These are phyloP conservation scores for Oleoguttula mirabilis DNA, from an alignment of 495 filamentous ascomycete genomes.

Conservation along the genomic window DNA sequence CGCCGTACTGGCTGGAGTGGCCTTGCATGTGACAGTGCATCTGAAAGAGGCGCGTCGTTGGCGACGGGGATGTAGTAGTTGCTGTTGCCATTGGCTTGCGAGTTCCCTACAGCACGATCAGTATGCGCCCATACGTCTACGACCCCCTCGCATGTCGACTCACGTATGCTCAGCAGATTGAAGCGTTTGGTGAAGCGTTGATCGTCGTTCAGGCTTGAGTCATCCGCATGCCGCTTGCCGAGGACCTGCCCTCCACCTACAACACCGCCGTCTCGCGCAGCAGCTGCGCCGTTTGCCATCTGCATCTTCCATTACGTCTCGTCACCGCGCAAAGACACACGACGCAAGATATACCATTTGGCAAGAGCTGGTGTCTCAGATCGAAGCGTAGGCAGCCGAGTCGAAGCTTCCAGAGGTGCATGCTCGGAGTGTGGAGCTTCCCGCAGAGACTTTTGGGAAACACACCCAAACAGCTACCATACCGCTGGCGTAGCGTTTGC, in stretches of 20 bases:
- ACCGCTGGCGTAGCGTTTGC: not conserved
- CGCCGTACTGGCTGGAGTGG: too few species aligned
- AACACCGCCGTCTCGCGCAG: not conserved
- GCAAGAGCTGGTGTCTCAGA: not conserved
- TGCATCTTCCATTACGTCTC: constrained; percentile 5
- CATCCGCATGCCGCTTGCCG: constrained; percentile 13
- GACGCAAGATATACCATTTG: too few species aligned
- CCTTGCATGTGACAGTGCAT: too few species aligned
- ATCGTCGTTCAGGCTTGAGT: constrained; percentile 24
- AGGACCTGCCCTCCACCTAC: constrained; percentile 2
- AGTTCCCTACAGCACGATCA: not conserved
- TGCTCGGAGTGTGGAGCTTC: constrained; percentile 14
- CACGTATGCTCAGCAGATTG: constrained; percentile 70
- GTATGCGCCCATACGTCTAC: too few species aligned
- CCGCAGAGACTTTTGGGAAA: constrained; percentile 1
- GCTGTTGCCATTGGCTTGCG: constrained; percentile 39
- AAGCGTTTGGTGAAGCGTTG: constrained; percentile 64
- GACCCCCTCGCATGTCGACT: too few species aligned
- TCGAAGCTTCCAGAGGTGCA: constrained; percentile 16
- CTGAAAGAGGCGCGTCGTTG: constrained; percentile 1
- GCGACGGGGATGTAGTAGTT: constrained; percentile 45
- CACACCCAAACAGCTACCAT: constrained; percentile 1
- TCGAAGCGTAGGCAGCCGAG: not conserved
- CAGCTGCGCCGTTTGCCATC: not conserved
- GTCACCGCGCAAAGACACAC: not conserved